phyloP scores from a whole-genome alignment of 257 asterid species.

The Verbascum thapsus region DNA sequence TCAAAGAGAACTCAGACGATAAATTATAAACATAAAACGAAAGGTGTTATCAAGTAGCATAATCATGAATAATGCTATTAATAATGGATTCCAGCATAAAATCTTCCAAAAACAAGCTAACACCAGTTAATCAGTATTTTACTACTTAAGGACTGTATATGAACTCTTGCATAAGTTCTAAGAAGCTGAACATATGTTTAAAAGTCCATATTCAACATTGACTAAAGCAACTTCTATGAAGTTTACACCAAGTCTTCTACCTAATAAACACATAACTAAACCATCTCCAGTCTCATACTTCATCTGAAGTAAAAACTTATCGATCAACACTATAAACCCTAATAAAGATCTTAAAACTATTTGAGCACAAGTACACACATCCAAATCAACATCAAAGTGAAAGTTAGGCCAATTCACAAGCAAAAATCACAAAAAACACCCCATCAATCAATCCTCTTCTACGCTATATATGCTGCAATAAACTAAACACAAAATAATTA shows the following conservation, averaged over 20 bases:
- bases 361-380: slow-evolving; percentile 6
- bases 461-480: neutral
- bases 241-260: no score
- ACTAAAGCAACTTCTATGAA: no score
- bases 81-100: neutral
- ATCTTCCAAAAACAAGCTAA: neutral
- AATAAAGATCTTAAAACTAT: slow-evolving; percentile 13
- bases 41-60: neutral
- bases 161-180: no score
- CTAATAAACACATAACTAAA: neutral
- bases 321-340: slow-evolving; percentile 29
- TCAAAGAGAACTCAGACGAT: neutral
- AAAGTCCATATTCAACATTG: no score
- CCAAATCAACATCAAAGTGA: slow-evolving; percentile 20
- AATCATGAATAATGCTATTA: neutral
- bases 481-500: slow-evolving; percentile 1
- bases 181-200: neutral
- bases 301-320: neutral
- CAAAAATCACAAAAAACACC: slow-evolving; percentile 11
- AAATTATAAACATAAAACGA: neutral
- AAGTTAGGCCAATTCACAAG: slow-evolving; percentile 15
- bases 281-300: slow-evolving; percentile 1
- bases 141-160: no score
- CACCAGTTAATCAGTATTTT: neutral
- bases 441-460: neutral